Evolutionary conservation across 148 eudicot genomes (phyloP), one percentile per base, ranked within the genome.

Genomic region (Spergularia bocconei): DNA sequence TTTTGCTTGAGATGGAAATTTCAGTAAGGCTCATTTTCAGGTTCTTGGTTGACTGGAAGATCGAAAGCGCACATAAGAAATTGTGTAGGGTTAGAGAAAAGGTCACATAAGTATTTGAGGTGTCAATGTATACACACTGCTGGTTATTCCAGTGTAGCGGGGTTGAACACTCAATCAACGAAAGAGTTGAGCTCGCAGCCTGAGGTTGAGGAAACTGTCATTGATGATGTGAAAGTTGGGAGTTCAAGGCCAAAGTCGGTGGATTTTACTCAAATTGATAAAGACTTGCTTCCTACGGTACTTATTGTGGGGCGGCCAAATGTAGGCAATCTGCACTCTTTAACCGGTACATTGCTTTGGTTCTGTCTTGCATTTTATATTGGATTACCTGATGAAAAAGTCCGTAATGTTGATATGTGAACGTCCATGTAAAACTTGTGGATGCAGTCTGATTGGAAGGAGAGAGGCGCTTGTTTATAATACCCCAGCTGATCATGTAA

Each of bases 401-500:
- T 68, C 39, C 13, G 4, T 63, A 59, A 65, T 21, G 21, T 53
- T 64, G 54, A 38, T 57, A 48, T 51, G 55, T n/a, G 58, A 41
- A 63, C 47, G 25, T 63, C 1, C 29, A 58, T 57, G 77, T 67
- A n/a, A 25, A 13, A 57, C 20, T 63, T 63, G 61, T 63, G 50
- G n/a, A 33, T 78, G 50, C 80, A 94, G 98, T 76, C 82, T 95
- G 83, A 92, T 95, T 74, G 85, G 96, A 19, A 71, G 98, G 82
- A 92, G 99, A 82, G 99, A 95, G 84, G 99, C 99, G 39, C 93
- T 95, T 78, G 99, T 95, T 73, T 92, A 86, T 77, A 90, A 92
- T 75, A 95, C 99, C 65, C 99, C 99, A 63, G 93, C 81, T 71
- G 99, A 91, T 78, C 99, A 92, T 81, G 97, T 95, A 68, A 95